phyloP scores from a whole-genome alignment of 2,329 filamentous ascomycete species.

The Cryphonectria japonica region DNA sequence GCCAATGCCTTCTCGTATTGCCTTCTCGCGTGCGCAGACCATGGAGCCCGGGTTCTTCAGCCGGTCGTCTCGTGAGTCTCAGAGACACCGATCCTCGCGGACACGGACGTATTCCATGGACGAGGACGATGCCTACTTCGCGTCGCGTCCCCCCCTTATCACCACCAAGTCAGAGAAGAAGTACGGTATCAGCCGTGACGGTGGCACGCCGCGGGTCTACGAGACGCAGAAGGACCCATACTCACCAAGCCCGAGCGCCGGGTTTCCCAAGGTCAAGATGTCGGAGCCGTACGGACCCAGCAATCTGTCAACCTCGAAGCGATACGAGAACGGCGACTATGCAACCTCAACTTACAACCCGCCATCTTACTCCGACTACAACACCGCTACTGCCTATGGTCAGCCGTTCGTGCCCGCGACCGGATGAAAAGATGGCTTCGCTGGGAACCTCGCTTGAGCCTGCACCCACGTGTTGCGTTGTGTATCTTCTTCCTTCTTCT shows the following conservation, averaged over 20 bases:
- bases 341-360: slow-evolving; percentile 25
- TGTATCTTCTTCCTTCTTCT: slow-evolving; percentile 6
- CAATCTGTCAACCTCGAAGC: slow-evolving; percentile 31
- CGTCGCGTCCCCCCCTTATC: not conserved
- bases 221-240: slow-evolving; percentile 21
- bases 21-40: slow-evolving; percentile 30
- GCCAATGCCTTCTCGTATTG: slow-evolving; percentile 24
- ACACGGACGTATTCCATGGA: slow-evolving; percentile 30
- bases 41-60: slow-evolving; percentile 29
- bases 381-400: not conserved
- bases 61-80: slow-evolving; percentile 13
- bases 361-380: slow-evolving; percentile 17
- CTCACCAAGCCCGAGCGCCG: not conserved
- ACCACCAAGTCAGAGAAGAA: slow-evolving; percentile 12
- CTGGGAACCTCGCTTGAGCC: not conserved
- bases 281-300: slow-evolving; percentile 27
- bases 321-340: slow-evolving; percentile 31
- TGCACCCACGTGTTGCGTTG: slow-evolving; percentile 1
- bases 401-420: not conserved
- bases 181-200: slow-evolving; percentile 18
- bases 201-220: slow-evolving; percentile 15
- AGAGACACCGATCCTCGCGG: slow-evolving; percentile 24
- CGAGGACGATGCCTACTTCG: slow-evolving; percentile 25
- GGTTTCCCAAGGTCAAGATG: slow-evolving; percentile 31
- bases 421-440: not conserved